Evolutionary conservation across 2,329 filamentous ascomycete species (phyloP).

Genomic region (Elsinoe necatrix): DNA sequence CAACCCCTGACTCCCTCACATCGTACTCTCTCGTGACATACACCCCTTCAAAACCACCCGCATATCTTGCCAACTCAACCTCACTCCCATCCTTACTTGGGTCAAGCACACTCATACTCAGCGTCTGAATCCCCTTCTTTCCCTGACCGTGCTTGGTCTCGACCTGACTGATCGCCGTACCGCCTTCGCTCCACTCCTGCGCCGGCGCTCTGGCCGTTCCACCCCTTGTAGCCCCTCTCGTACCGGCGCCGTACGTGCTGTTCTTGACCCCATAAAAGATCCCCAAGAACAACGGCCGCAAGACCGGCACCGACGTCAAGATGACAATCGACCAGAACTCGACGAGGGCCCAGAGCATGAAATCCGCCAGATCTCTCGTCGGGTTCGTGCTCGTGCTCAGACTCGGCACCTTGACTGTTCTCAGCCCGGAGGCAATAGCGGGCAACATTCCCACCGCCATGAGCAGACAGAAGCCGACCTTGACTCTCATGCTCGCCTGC

Average conservation of each 20-base stretch:
- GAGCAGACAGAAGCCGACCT: conserved; percentile 13
- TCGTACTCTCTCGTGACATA: conserved; percentile 5
- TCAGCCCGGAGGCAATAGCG: conserved; percentile 1
- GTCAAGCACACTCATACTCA: conserved; percentile 5
- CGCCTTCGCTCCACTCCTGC: neutral
- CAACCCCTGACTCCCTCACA: conserved; percentile 7
- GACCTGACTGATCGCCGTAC: conserved; percentile 1
- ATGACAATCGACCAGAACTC: conserved; percentile 15
- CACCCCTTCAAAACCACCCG: conserved; percentile 4
- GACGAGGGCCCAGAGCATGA: conserved; percentile 14
- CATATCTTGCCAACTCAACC: conserved; percentile 1
- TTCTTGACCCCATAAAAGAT: conserved; percentile 13
- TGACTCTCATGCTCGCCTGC: conserved; percentile 3
- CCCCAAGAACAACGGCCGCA: conserved; percentile 12
- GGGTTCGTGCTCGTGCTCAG: neutral
- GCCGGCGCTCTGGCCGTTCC: neutral
- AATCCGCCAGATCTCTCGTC: conserved; percentile 7
- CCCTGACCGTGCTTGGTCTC: neutral
- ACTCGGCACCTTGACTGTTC: conserved; percentile 1
- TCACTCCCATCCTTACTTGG: conserved; percentile 11
- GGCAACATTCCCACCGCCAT: conserved; percentile 11
- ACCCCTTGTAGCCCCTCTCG: neutral
- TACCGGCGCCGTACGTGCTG: neutral
- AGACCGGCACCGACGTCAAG: conserved; percentile 10
- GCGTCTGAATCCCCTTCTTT: conserved; percentile 12